Percentiles rank a stretch among this genome's conserved stretches.
phyloP scores from a whole-genome alignment of 805 yeast genomes.

The Pichia phayaonensis region DNA sequence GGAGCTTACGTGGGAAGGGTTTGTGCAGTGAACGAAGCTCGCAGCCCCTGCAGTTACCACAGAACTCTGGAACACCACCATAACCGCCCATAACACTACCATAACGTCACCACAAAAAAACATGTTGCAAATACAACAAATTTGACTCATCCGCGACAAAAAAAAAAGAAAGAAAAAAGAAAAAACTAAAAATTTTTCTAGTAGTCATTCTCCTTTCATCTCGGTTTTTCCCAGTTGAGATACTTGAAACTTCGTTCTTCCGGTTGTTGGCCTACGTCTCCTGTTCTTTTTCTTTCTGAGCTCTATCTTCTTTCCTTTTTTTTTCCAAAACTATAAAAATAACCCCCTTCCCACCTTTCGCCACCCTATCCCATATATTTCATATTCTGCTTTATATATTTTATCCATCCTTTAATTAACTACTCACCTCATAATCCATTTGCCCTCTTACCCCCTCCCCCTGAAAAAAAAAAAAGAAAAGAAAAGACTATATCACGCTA shows the following conservation, averaged over 20 bases:
- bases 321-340: not conserved
- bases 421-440: not conserved
- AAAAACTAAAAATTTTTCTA: not conserved
- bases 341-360: not conserved
- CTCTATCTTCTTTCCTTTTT: not conserved
- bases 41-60: too few species aligned
- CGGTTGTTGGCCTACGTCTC: not conserved
- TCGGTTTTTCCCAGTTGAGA: not conserved
- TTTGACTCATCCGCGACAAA: not conserved
- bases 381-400: not conserved
- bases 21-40: slow-evolving; percentile 40
- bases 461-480: not conserved
- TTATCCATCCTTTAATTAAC: not conserved
- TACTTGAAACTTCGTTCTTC: not conserved
- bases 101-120: too few species aligned
- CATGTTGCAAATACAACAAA: not conserved
- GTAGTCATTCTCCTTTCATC: not conserved
- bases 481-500: not conserved
- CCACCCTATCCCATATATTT: not conserved
- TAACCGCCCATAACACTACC: too few species aligned
- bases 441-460: not conserved
- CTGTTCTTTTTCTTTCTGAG: not conserved
- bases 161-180: not conserved
- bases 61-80: too few species aligned
- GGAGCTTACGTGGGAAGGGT: slow-evolving; percentile 66